Conservation (phyloP, 2,329 filamentous ascomycete species). For the Pochonia chlamydosporia region DNA sequence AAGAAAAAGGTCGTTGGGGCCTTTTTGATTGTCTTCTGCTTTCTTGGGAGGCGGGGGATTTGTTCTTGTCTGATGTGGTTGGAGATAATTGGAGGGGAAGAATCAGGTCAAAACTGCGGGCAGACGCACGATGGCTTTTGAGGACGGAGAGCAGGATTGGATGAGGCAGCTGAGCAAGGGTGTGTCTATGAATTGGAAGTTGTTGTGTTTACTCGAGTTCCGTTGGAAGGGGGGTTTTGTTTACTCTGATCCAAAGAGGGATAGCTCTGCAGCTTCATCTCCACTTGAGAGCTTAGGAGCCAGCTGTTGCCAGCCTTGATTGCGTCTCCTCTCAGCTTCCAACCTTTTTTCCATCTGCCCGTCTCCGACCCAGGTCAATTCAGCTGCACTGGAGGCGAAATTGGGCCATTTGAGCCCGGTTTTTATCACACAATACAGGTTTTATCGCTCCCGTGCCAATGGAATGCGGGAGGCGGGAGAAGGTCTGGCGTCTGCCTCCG, state of each 20-base stretch:
- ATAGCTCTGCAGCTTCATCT: conserved; percentile 15
- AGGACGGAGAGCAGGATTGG: conserved; percentile 28
- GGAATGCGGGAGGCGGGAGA: conserved; percentile 9
- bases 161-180: conserved; percentile 17
- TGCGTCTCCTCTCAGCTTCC: conserved; percentile 12
- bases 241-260: conserved; percentile 18
- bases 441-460: neutral
- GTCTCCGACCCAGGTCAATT: neutral
- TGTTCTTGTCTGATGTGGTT: conserved; percentile 24
- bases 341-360: conserved; percentile 2
- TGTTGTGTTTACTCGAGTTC: conserved; percentile 16
- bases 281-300: conserved; percentile 7
- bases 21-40: conserved; percentile 29
- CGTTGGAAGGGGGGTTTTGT: too few relatives aligned
- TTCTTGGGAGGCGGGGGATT: conserved; percentile 13
- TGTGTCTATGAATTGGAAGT: conserved; percentile 17
- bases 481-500: neutral
- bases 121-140: conserved; percentile 33
- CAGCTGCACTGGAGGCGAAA: conserved; percentile 1
- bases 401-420: conserved; percentile 1
- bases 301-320: neutral
- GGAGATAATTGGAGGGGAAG: conserved; percentile 32
- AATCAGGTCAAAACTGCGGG: conserved; percentile 20
- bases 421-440: neutral
- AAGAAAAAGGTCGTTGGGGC: conserved; percentile 22